Conservation (phyloP, 306 rosid species). For the Cucurbita maxima region DNA sequence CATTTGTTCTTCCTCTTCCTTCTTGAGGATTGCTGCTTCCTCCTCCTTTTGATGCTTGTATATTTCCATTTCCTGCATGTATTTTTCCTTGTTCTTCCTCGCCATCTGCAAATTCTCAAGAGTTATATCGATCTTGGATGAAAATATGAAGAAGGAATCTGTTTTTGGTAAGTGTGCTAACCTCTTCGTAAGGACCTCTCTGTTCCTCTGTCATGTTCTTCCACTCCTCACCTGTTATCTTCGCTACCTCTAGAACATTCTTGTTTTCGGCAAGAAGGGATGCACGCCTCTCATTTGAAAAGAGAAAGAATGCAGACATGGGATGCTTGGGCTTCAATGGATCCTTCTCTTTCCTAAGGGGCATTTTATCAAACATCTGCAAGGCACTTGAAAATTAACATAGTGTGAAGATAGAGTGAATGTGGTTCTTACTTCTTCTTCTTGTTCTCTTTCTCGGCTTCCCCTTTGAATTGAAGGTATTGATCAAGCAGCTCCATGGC, state of each 20-base stretch:
- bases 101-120: slow-evolving; percentile 32
- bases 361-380: neutral
- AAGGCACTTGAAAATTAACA: neutral
- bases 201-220: slow-evolving; percentile 57
- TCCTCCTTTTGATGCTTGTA: slow-evolving; percentile 70
- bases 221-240: slow-evolving; percentile 80
- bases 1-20: slow-evolving; percentile 68
- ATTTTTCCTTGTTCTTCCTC: slow-evolving; percentile 69
- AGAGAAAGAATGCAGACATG: slow-evolving; percentile 63
- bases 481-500: slow-evolving; percentile 94
- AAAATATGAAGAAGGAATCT: neutral
- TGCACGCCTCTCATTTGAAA: slow-evolving; percentile 56
- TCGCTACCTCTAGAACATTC: slow-evolving; percentile 44
- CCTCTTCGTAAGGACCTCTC: slow-evolving; percentile 73
- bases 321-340: slow-evolving; percentile 94
- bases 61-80: slow-evolving; percentile 50
- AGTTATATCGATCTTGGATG: neutral
- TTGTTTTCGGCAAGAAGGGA: slow-evolving; percentile 48
- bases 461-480: slow-evolving; percentile 68
- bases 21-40: slow-evolving; percentile 41
- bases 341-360: slow-evolving; percentile 66
- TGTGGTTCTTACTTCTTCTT: slow-evolving; percentile 14
- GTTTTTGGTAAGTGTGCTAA: neutral
- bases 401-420: neutral
- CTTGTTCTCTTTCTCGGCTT: slow-evolving; percentile 43